Evolutionary conservation across 2,329 filamentous ascomycete genomes (phyloP), one percentile per base, ranked within the genome.

Genomic region (Furcasterigmium furcatum): DNA sequence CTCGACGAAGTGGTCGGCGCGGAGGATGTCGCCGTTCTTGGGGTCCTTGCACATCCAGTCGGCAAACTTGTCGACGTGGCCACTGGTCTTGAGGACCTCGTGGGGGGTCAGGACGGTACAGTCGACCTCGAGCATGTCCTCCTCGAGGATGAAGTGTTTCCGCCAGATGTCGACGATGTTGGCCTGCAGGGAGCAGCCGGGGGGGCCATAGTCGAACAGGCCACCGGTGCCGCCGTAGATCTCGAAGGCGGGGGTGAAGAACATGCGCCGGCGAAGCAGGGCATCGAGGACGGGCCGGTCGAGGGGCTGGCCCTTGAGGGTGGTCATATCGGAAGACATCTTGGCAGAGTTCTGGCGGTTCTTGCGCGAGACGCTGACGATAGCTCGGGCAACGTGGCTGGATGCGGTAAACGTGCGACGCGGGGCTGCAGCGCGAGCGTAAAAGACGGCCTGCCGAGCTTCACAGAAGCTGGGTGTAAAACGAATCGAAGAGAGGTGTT

Each of bases 21-120:
- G 84, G 65, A 99, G 84, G 62, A 96, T 96, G 68, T 99, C 94
- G 64, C 94, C 94, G 59, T 87, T 96, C 79, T 95, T 95, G 52
- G 92, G 90, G 68, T 99, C 94, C 71, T 95, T 96, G 84, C 89
- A 96, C 91, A 97, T 96, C 89, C 88, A 97, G 68, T 97, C 92
- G 68, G 90, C 88, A 62, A 97, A 97, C 70, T 95, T 95, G 68
- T 96, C 92, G 54, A 97, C 94, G 72, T 99, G 94, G 53, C 94
- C 94, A 66, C 84, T 88, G 44, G 92, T 96, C 79, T 97, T 95
- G 62, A 99, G 81, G 30, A 99, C 89, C 40, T 94, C 88, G 60
- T 94, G 84, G 27, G 94, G 94, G 34, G 94, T 99, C 62, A 99
- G 71, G 71, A 92, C 94, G 32, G 88, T 94, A 73, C 90, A 95